Base-by-base conservation (phyloP, 495 filamentous ascomycete species). In the Tuber umbilicatum region DNA sequence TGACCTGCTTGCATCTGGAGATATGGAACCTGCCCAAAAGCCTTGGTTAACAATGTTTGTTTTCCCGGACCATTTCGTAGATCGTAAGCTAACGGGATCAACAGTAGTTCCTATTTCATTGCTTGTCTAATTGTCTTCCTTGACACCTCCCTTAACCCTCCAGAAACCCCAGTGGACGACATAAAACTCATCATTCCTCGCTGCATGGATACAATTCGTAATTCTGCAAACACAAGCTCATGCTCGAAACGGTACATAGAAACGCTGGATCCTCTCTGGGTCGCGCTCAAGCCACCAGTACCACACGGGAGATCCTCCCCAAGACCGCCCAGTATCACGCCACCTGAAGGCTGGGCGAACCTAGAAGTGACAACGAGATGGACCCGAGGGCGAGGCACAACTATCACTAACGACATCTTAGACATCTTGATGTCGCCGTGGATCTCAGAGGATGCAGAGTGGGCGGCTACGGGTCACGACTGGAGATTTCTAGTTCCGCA, bases 1-100 rank as follows among this genome's bases (percentile, higher is more conserved):
- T 23, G 69, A 79, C 50, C 69, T 72, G 42, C 39, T 79, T 45
- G 77, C 78, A n/a, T 71, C 60, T 17, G 76, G 68, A n/a, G 72
- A 79, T 74, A 74, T 67, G 27, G 72, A 72, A 23, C 55, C 14
- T 64, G 72, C 37, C 19, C 76, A 78, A 39, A 72, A 75, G 47
- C 72, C 75, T 50, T 79, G 77, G 77, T 75, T 79, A 74, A 79
- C 77, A 41, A 78, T 79, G 77, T 79, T 74, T 41, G 43, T 23
- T 50, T 42, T 42, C 55, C 43, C n/a, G 17, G 43, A 67, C 17
- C 64, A 68, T 21, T 42, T 45, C 31, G 5, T 27, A 14, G 35
- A n/a, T 64, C 45, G 39, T 74, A 17, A 16, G 69, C 78, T 37
- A 79, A 45, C 39, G 41, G 42, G n/a, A 27, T 41, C 31, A 68